phyloP scores from a whole-genome alignment of 345 rosid species.

The sweet orange (Citrus sinensis) region DNA sequence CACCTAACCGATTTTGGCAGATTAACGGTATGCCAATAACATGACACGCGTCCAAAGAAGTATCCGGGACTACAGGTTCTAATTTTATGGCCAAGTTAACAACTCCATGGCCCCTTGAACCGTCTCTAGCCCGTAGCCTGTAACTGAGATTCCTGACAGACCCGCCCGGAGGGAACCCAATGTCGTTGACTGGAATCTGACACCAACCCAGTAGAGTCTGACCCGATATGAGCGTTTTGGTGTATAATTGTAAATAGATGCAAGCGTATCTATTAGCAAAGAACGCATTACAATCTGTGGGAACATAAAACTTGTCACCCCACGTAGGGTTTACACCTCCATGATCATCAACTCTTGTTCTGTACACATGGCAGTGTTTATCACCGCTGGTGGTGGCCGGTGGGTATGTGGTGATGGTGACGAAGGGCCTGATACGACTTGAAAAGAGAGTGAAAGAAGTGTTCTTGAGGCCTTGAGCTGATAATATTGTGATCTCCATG shows the following conservation, averaged over 20 bases:
- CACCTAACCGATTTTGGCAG: not conserved
- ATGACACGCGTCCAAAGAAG: constrained; percentile 6
- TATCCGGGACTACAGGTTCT: constrained; percentile 1
- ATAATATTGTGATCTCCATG: constrained; percentile 42
- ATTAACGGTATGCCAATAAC: constrained; percentile 38
- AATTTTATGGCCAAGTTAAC: constrained; percentile 40
- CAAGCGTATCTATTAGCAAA: constrained; percentile 25
- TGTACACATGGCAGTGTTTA: constrained; percentile 15
- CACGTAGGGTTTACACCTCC: constrained; percentile 46
- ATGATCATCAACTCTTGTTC: constrained; percentile 24
- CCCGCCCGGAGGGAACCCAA: constrained; percentile 21
- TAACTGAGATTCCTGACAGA: constrained; percentile 37
- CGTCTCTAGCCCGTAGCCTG: constrained; percentile 40
- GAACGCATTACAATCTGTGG: constrained; percentile 21
- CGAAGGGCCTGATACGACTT: constrained; percentile 30
- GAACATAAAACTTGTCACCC: constrained; percentile 47
- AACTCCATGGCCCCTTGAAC: constrained; percentile 39
- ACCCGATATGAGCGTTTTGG: constrained; percentile 34
- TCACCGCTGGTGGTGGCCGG: not conserved
- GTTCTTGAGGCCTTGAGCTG: constrained; percentile 39
- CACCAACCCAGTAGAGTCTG: constrained; percentile 45
- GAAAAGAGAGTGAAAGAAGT: constrained; percentile 20
- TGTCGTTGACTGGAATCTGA: constrained; percentile 39
- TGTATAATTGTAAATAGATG: constrained; percentile 27
- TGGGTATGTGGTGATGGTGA: constrained; percentile 28